Percentiles rank a stretch among this genome's conserved stretches.
Evolutionary conservation across 2,329 filamentous ascomycete genomes (phyloP).

Genomic region (Fusarium abutilonis): DNA sequence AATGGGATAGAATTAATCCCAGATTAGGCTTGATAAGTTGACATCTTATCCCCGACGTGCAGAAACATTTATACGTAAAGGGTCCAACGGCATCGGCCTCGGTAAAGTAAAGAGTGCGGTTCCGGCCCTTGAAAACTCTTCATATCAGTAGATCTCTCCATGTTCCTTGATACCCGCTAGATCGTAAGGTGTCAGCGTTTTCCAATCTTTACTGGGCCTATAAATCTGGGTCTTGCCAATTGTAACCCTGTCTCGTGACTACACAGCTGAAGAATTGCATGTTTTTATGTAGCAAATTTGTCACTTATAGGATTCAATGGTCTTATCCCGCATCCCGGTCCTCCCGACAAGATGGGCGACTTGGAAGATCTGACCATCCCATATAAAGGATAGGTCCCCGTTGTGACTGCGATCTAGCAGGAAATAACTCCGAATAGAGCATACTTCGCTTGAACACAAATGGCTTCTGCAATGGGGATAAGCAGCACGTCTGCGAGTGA

Average conservation of each 20-base stretch:
- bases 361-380: constrained; percentile 16
- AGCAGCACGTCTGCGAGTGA: constrained; percentile 16
- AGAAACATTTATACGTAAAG: background rate
- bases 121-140: constrained; percentile 1
- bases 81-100: background rate
- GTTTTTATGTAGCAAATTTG: constrained; percentile 8
- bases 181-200: constrained; percentile 25
- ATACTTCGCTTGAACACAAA: background rate
- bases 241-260: constrained; percentile 2
- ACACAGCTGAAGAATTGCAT: constrained; percentile 16
- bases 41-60: too few species aligned
- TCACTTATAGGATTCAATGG: background rate
- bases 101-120: constrained; percentile 2
- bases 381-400: constrained; percentile 29
- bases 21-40: too few species aligned
- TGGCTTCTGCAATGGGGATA: constrained; percentile 16
- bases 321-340: constrained; percentile 8
- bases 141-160: constrained; percentile 11
- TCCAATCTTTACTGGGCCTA: background rate
- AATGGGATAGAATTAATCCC: too few species aligned
- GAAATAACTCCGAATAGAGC: too few species aligned
- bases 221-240: constrained; percentile 6
- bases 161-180: constrained; percentile 24
- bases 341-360: constrained; percentile 22
- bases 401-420: background rate